Evolutionary conservation across 2,329 filamentous ascomycete species (phyloP).

Genomic region (Botrytis cinerea): DNA sequence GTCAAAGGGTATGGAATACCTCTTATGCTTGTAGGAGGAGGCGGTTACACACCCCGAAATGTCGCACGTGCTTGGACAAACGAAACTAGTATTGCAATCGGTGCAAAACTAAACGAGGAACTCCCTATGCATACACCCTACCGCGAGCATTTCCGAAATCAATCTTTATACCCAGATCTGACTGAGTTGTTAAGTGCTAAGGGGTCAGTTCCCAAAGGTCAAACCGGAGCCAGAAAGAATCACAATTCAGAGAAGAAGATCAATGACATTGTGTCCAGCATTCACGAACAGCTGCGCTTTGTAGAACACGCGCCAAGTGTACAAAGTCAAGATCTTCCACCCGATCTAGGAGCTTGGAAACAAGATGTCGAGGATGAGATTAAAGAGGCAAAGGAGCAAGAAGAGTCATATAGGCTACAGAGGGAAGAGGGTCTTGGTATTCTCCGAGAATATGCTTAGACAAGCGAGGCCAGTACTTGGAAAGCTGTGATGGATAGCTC

Average conservation of each 20-base stretch:
- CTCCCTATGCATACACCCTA: slow-evolving; percentile 83
- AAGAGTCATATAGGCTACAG: slow-evolving; percentile 54
- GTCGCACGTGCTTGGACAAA: slow-evolving; percentile 96
- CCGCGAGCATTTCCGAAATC: slow-evolving; percentile 83
- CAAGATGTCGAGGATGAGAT: slow-evolving; percentile 69
- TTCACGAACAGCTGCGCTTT: slow-evolving; percentile 84
- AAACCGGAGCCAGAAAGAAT: slow-evolving; percentile 58
- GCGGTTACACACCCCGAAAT: slow-evolving; percentile 94
- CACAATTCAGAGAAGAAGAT: slow-evolving; percentile 77
- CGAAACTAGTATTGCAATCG: slow-evolving; percentile 88
- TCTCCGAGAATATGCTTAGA: slow-evolving; percentile 51
- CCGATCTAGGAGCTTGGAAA: slow-evolving; percentile 68
- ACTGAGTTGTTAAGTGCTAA: slow-evolving; percentile 65
- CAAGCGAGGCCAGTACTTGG: not conserved
- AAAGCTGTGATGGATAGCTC: not conserved
- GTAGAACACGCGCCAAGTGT: slow-evolving; percentile 84
- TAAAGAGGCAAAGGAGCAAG: slow-evolving; percentile 62
- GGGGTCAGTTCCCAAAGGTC: not conserved
- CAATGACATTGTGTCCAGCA: slow-evolving; percentile 71
- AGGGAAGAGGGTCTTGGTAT: slow-evolving; percentile 60
- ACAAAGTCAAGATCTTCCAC: slow-evolving; percentile 78
- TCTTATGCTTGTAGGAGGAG: slow-evolving; percentile 87
- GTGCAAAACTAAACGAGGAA: slow-evolving; percentile 67
- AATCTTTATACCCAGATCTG: slow-evolving; percentile 86
- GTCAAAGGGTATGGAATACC: slow-evolving; percentile 81